Base-by-base conservation (phyloP, 345 rosid species). In the Eucalyptus regnans region DNA sequence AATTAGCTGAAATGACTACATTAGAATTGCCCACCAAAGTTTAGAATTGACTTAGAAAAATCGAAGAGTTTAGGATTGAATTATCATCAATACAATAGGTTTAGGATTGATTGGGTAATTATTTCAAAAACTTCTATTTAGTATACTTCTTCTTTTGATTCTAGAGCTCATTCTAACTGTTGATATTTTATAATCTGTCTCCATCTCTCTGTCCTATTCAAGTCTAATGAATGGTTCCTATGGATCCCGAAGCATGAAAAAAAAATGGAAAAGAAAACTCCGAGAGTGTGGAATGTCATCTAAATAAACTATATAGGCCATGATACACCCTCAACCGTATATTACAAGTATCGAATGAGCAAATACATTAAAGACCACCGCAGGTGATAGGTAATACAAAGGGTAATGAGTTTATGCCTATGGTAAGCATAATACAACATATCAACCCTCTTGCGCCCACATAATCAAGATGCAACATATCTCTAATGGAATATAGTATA, bases 81-180 rank as follows among this genome's bases (percentile, higher is more conserved):
- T 64, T 64, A 2, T 14, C 5, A 64, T n/a, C 0, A 1, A 0
- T 15, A 64, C 5, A 7, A 64, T n/a, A n/a, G 1, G 29, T 62
- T 64, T 64, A 64, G 0, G 0, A n/a, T 7, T 6, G 41, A n/a
- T 64, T n/a, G 37, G 41, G 4, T n/a, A 15, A 64, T n/a, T 64
- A 7, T 64, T n/a, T 2, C 41, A 16, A 16, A 64, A 6, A 14
- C 14, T 64, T n/a, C 3, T 64, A 64, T n/a, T n/a, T n/a, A 64
- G 22, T n/a, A 64, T 64, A 14, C 37, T 64, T 64, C 31, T 62
- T 62, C 76, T 64, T n/a, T 64, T 64, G 9, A 64, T 4, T 64
- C 5, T 0, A n/a, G 11, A 64, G 31, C 18, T 64, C 76, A 64
- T 64, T 29, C 9, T 15, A 64, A 64, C 7, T n/a, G 9, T 14